Conservation (phyloP, 2,329 filamentous ascomycete genomes). For the Xylaria sp. region DNA sequence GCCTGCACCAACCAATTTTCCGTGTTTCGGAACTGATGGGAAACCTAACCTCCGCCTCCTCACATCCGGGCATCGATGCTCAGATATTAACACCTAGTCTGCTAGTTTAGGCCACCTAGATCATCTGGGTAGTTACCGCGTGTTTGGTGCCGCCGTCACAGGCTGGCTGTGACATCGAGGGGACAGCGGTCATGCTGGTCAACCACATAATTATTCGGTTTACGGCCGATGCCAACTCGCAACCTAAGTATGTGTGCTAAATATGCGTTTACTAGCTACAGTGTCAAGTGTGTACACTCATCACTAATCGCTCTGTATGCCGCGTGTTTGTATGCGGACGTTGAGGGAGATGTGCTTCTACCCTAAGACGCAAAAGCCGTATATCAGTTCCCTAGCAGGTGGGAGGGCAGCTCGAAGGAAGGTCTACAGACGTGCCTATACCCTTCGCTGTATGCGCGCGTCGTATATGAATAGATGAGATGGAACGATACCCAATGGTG, state of each 20-base stretch:
- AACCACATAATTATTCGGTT: conserved; percentile 36
- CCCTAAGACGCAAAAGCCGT: conserved; percentile 59
- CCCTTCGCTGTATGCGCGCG: neutral
- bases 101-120: neutral
- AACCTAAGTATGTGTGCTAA: conserved; percentile 17
- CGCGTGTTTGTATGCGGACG: conserved; percentile 50
- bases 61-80: neutral
- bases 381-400: conserved; percentile 61
- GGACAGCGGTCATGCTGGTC: conserved; percentile 21
- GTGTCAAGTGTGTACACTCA: neutral
- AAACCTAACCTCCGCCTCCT: neutral
- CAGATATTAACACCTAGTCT: too few relatives aligned
- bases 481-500: too few relatives aligned
- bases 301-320: neutral
- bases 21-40: neutral
- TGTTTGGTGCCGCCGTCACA: neutral
- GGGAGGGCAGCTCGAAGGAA: conserved; percentile 63
- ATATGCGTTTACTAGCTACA: too few relatives aligned
- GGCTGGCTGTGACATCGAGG: neutral
- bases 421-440: conserved; percentile 56
- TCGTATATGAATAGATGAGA: too few relatives aligned
- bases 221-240: conserved; percentile 27
- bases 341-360: conserved; percentile 63
- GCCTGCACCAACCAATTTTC: neutral
- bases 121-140: neutral